These are phyloP conservation scores for Penicillium sp. DNA, from an alignment of 2,329 filamentous ascomycete species.

Conservation along the genomic window DNA sequence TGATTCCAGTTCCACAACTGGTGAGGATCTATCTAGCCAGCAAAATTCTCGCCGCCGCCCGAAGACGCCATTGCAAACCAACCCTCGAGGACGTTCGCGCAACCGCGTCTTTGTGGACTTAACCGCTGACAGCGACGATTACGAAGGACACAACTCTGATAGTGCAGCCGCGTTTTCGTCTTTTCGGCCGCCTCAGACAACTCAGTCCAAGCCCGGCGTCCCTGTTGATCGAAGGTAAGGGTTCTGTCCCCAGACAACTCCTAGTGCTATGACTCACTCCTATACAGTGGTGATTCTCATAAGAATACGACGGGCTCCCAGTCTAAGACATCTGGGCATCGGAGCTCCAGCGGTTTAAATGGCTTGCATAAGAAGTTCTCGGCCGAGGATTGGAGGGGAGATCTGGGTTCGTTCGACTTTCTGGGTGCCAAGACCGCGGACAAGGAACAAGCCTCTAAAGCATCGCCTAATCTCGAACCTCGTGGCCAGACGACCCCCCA, in stretches of 20 bases:
- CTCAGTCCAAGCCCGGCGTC: constrained; percentile 6
- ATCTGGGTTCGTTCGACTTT: constrained; percentile 33
- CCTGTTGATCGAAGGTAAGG: constrained; percentile 12
- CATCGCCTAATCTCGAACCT: constrained; percentile 14
- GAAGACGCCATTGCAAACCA: constrained; percentile 4
- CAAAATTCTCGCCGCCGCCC: constrained; percentile 6
- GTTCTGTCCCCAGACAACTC: background rate
- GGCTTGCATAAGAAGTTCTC: constrained; percentile 38
- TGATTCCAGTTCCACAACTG: constrained; percentile 23
- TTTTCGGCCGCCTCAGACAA: constrained; percentile 11
- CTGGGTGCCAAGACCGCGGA: constrained; percentile 29
- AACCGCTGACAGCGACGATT: constrained; percentile 24
- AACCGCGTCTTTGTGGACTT: constrained; percentile 18
- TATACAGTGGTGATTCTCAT: constrained; percentile 5
- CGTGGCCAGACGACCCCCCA: constrained; percentile 22
- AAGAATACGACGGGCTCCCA: constrained; percentile 3
- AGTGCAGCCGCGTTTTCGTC: constrained; percentile 26
- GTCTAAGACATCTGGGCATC: constrained; percentile 28
- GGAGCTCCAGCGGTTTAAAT: constrained; percentile 24
- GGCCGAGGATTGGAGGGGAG: constrained; percentile 38
- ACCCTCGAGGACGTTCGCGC: constrained; percentile 7
- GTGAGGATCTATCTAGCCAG: constrained; percentile 28
- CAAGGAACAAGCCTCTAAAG: constrained; percentile 19
- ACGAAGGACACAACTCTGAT: constrained; percentile 31
- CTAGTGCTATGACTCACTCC: background rate